Base-by-base conservation (phyloP, 805 yeast genomes). In the Sugiyamaella floridensis region DNA sequence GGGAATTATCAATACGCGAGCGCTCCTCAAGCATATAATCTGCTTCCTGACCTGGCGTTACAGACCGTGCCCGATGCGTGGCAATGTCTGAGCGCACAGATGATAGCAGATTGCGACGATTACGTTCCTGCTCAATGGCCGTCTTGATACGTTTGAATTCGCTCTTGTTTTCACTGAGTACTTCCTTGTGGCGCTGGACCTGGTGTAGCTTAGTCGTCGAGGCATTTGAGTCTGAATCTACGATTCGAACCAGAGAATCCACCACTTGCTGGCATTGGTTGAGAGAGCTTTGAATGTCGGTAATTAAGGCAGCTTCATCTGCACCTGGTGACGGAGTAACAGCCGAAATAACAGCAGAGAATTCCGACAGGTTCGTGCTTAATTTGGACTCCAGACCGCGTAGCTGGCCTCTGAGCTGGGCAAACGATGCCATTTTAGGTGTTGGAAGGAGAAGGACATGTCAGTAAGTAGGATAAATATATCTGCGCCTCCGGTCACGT, bases 81-180 rank as follows among this genome's bases (percentile, higher is more conserved):
- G 85, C 83, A 45, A 92, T 85, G 64, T 92, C 97, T 15, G 81
- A 75, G 59, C 90, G 79, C 16, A 92, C 95, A 54, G 83, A 80
- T 47, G 82, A 79, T 45, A 92, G 70, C 34, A 93, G 70, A 59
- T 89, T 89, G 60, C 80, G 69, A 56, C 90, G 76, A 66, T 86
- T 83, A 48, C 96, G 79, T 62, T 86, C 96, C 61, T 86, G 89
- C 55, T 76, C 71, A 43, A 86, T 79, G 6, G 80, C 72, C 3
- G 73, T 66, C 56, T 78, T 71, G 47, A 92, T 78, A 57, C 86
- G 78, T 43, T 71, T 69, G 61, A 79, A 85, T 56, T 82, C 85
- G 50, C 73, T 67, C 68, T 78, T 74, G 68, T 87, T 90, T 52
- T 89, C 95, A 53, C 73, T 78, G 28, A 88, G 72, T 12, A 79